Percentiles rank a stretch among this genome's conserved stretches.
Conservation (phyloP, 1,284 basidiomycete genomes). For the Caloboletus firmus region DNA sequence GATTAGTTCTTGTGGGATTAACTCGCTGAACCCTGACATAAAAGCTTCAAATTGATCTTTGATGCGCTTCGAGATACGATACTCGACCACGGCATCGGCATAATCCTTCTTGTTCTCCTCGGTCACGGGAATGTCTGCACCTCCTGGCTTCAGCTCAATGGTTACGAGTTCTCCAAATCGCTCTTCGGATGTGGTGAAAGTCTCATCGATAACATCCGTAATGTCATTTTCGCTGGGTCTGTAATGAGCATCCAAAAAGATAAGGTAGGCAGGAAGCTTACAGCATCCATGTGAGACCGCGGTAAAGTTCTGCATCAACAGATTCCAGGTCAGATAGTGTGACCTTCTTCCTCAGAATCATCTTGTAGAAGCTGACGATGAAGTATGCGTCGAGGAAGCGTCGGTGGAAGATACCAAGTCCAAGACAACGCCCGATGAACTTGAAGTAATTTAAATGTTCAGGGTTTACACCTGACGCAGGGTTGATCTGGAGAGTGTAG, state of each 20-base stretch:
- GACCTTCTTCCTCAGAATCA: conserved; percentile 93
- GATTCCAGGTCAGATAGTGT: conserved; percentile 82
- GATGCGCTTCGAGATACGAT: conserved; percentile 88
- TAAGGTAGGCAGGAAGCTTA: conserved; percentile 33
- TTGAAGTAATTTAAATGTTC: conserved; percentile 98
- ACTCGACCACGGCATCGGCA: conserved; percentile 86
- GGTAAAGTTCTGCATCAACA: conserved; percentile 84
- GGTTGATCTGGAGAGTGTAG: conserved; percentile 94
- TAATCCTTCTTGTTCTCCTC: conserved; percentile 97
- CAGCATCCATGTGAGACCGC: conserved; percentile 95
- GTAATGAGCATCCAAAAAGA: conserved; percentile 14
- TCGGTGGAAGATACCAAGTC: conserved; percentile 93
- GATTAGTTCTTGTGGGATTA: conserved; percentile 91
- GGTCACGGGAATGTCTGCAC: conserved; percentile 79
- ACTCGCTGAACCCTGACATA: conserved; percentile 92
- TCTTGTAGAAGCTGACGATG: conserved; percentile 97
- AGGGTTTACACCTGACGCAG: conserved; percentile 92
- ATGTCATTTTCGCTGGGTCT: conserved; percentile 77
- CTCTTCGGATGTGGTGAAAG: conserved; percentile 89
- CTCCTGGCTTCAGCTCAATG: conserved; percentile 83
- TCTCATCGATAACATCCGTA: conserved; percentile 87
- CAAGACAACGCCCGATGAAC: conserved; percentile 91
- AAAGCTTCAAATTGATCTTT: conserved; percentile 96
- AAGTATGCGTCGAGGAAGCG: conserved; percentile 97
- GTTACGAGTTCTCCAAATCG: conserved; percentile 93